Conservation (phyloP, 2,329 filamentous ascomycete species). For the Grosmannia clavigera region DNA sequence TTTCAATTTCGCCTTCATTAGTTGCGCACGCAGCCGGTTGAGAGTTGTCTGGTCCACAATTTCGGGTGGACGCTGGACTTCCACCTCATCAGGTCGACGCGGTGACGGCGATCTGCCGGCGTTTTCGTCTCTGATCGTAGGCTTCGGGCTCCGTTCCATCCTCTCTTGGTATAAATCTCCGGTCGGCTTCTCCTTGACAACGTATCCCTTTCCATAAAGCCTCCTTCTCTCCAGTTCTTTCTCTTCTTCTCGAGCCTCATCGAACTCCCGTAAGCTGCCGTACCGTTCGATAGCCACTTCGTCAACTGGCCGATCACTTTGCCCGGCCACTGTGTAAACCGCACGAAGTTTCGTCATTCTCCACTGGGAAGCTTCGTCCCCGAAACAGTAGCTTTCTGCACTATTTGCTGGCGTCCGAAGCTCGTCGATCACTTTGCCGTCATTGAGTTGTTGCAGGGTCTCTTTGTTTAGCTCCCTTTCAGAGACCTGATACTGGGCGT, state of each 20-base stretch:
- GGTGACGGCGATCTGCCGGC: constrained; percentile 21
- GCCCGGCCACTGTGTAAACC: constrained; percentile 68
- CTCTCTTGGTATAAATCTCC: constrained; percentile 78
- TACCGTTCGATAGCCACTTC: constrained; percentile 75
- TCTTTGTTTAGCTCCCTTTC: constrained; percentile 65
- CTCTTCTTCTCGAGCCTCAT: constrained; percentile 86
- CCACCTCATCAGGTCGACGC: background rate
- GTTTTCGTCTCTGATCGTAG: constrained; percentile 7
- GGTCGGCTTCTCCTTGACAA: constrained; percentile 73
- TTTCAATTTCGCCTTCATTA: constrained; percentile 90
- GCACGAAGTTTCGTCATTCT: constrained; percentile 89
- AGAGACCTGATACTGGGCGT: constrained; percentile 55
- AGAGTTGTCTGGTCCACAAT: constrained; percentile 65
- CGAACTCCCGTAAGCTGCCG: constrained; percentile 71
- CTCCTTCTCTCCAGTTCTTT: constrained; percentile 75
- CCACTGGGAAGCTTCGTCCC: constrained; percentile 84
- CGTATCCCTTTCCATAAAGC: constrained; percentile 74
- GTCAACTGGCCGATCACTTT: constrained; percentile 60
- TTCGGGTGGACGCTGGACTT: constrained; percentile 18
- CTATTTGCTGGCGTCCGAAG: constrained; percentile 40
- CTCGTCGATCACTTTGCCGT: constrained; percentile 39
- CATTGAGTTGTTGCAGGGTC: constrained; percentile 49
- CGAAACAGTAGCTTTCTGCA: constrained; percentile 68
- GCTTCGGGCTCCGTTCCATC: constrained; percentile 7
- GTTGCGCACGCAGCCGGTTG: constrained; percentile 81